Evolutionary conservation across 2,329 filamentous ascomycete species (phyloP).

Genomic region (Dichotomopilus funicola): DNA sequence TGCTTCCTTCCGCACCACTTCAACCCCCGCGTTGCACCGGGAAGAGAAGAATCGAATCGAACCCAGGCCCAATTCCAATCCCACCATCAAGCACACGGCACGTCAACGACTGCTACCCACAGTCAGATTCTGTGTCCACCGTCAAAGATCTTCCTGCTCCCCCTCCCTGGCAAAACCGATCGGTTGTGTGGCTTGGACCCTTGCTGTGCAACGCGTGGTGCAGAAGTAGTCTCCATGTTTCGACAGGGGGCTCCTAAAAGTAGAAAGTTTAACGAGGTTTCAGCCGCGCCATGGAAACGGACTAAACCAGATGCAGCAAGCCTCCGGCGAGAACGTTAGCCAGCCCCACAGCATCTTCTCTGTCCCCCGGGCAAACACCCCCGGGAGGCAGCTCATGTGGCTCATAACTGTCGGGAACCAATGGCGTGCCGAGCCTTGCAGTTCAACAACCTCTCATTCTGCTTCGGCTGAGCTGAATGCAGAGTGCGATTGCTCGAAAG

Average conservation of each 20-base stretch:
- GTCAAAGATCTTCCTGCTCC: too few relatives aligned
- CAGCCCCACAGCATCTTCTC: background rate
- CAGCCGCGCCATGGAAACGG: constrained; percentile 23
- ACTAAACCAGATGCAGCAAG: constrained; percentile 15
- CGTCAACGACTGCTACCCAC: too few relatives aligned
- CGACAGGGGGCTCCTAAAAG: constrained; percentile 13
- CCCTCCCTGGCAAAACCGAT: too few relatives aligned
- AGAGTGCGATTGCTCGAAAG: constrained; percentile 1
- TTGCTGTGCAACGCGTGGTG: background rate
- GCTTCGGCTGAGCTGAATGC: constrained; percentile 16
- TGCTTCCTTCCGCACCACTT: too few relatives aligned
- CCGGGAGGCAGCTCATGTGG: constrained; percentile 21
- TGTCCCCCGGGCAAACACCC: background rate
- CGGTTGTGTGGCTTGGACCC: constrained; percentile 7
- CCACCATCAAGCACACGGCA: too few relatives aligned
- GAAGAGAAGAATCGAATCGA: too few relatives aligned
- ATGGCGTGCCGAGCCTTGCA: constrained; percentile 8
- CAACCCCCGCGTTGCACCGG: too few relatives aligned
- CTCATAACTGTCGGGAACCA: constrained; percentile 10
- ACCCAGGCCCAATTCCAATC: too few relatives aligned
- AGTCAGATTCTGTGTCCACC: too few relatives aligned
- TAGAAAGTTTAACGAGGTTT: constrained; percentile 24
- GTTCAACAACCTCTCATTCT: constrained; percentile 6
- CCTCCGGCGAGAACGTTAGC: background rate
- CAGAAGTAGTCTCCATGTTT: constrained; percentile 4